phyloP scores from a whole-genome alignment of 139 green algal genomes.

The Tetratostichococcus sp. region DNA sequence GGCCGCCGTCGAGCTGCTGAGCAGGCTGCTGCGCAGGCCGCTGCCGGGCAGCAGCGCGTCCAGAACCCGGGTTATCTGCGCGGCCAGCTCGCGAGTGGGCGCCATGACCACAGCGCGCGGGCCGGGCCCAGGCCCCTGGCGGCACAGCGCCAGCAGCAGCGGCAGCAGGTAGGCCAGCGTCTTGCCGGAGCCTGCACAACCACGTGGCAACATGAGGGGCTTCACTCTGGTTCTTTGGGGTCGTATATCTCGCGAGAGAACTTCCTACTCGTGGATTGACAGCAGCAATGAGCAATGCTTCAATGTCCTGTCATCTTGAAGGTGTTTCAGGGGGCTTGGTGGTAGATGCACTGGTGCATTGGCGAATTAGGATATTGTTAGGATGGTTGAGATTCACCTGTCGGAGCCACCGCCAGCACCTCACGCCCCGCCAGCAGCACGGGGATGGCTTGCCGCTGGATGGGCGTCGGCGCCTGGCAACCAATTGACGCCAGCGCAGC shows the following conservation, averaged over 20 bases:
- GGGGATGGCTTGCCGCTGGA: conserved; percentile 90
- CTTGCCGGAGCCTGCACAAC: conserved; percentile 74
- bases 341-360: too few species aligned
- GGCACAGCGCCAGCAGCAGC: conserved; percentile 20
- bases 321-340: too few species aligned
- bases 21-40: conserved; percentile 55
- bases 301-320: too few species aligned
- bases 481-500: conserved; percentile 34
- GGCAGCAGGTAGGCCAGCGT: conserved; percentile 92
- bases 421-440: conserved; percentile 61
- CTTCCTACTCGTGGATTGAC: too few species aligned
- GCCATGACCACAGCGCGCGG: conserved; percentile 62
- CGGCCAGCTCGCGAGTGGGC: conserved; percentile 87
- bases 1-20: conserved; percentile 60
- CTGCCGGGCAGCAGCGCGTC: conserved; percentile 66
- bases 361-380: too few species aligned
- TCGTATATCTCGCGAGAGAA: too few species aligned
- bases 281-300: too few species aligned
- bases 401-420: conserved; percentile 83
- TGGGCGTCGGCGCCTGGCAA: conserved; percentile 74
- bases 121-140: not conserved
- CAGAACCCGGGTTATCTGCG: conserved; percentile 71
- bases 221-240: too few species aligned
- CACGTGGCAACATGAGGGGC: not conserved
- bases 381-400: too few species aligned